Evolutionary conservation across 164 flowering plant genomes (phyloP).

Genomic region (Aristolochia californica): DNA sequence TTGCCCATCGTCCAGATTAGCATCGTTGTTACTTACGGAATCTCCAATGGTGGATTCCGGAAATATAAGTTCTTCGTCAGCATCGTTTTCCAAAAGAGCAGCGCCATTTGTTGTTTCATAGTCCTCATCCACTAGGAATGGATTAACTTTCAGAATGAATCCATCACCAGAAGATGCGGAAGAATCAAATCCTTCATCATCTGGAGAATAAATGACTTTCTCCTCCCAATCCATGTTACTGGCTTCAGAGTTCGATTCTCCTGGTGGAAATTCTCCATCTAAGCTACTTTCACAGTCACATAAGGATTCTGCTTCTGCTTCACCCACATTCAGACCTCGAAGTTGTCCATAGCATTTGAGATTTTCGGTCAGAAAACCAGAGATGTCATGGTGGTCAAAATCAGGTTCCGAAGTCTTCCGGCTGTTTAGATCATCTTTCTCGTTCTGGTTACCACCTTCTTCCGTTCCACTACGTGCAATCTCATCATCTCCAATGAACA

Average conservation of each 20-base stretch:
- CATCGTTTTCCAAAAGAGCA: too few relatives aligned
- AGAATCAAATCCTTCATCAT: neutral
- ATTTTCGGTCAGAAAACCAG: neutral
- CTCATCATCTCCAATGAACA: slow-evolving; percentile 1
- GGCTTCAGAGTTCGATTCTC: neutral
- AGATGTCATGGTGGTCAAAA: neutral
- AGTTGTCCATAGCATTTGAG: slow-evolving; percentile 1
- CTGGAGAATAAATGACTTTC: neutral
- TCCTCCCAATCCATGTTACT: slow-evolving; percentile 2
- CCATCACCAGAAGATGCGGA: neutral
- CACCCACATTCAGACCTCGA: slow-evolving; percentile 1
- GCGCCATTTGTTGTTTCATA: neutral
- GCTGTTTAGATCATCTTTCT: slow-evolving; percentile 7
- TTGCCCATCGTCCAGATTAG: neutral
- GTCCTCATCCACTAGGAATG: neutral
- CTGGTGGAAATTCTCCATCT: slow-evolving; percentile 3
- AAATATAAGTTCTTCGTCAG: too few relatives aligned
- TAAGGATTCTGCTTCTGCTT: slow-evolving; percentile 7
- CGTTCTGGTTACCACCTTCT: neutral
- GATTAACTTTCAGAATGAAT: neutral
- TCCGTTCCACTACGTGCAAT: slow-evolving; percentile 1
- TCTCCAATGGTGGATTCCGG: neutral
- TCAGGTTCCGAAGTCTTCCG: slow-evolving; percentile 12
- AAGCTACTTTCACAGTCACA: neutral
- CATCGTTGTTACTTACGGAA: neutral